Conservation (phyloP, 208 protist genomes). For the Leishmania martiniquensis region DNA sequence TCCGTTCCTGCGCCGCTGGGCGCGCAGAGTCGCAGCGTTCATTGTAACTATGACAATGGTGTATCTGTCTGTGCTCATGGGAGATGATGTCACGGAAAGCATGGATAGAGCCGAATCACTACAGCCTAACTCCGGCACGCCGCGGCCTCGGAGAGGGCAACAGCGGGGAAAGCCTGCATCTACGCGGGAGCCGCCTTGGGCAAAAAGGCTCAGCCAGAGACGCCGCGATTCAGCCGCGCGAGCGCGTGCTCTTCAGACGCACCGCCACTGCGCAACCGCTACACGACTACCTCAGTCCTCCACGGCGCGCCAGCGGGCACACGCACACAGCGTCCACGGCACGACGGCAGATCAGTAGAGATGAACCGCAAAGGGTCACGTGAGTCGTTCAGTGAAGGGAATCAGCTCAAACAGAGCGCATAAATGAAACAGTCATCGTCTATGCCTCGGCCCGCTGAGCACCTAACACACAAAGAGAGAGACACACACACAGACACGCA, state of each 20-base stretch:
- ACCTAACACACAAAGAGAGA: no score
- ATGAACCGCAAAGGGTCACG: slow-evolving; percentile 3
- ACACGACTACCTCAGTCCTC: neutral
- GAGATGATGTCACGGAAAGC: slow-evolving; percentile 28
- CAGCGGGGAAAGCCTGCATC: neutral
- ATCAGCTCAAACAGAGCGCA: slow-evolving; percentile 39
- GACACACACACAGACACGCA: slow-evolving; percentile 1
- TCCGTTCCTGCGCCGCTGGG: neutral
- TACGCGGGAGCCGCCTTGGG: neutral
- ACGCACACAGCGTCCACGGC: neutral
- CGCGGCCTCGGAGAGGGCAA: neutral
- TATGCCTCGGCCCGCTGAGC: neutral
- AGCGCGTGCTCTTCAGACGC: neutral
- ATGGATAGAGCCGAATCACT: slow-evolving; percentile 34
- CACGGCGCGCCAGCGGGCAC: neutral
- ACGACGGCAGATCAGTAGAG: slow-evolving; percentile 11
- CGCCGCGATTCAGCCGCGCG: neutral
- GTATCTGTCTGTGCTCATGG: slow-evolving; percentile 32
- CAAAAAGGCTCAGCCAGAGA: neutral
- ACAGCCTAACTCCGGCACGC: neutral
- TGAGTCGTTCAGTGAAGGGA: slow-evolving; percentile 24
- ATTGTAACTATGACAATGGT: slow-evolving; percentile 36
- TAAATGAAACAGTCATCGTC: slow-evolving; percentile 10
- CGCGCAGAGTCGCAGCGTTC: neutral
- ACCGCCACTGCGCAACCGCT: neutral